A percentile compares a stretch with the other conserved stretches of the same genome.
These are phyloP conservation scores for Circinella minor DNA, from an alignment of 371 early-diverging fungal genomes.

Conservation along the genomic window DNA sequence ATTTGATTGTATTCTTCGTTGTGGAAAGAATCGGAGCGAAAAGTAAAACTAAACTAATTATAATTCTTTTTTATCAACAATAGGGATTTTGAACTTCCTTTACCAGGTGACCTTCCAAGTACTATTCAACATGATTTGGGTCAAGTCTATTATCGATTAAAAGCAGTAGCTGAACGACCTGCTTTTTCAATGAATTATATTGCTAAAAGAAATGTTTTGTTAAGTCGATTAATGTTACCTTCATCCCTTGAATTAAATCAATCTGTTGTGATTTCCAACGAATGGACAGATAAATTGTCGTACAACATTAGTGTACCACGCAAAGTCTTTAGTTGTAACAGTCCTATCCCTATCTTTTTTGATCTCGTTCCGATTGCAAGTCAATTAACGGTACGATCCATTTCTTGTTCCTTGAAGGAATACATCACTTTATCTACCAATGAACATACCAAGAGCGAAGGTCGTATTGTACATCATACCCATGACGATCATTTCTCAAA, in stretches of 20 bases:
- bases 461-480: slow-evolving; percentile 30
- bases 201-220: slow-evolving; percentile 31
- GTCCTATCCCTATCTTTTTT: slow-evolving; percentile 46
- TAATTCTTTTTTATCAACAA: background rate
- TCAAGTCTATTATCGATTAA: slow-evolving; percentile 42
- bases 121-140: slow-evolving; percentile 45
- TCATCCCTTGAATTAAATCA: slow-evolving; percentile 47
- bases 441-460: slow-evolving; percentile 39
- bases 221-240: slow-evolving; percentile 38
- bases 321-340: slow-evolving; percentile 39
- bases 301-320: slow-evolving; percentile 51
- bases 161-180: slow-evolving; percentile 51
- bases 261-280: slow-evolving; percentile 43
- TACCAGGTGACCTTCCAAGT: slow-evolving; percentile 58
- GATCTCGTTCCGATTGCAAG: slow-evolving; percentile 40
- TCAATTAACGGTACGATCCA: slow-evolving; percentile 35
- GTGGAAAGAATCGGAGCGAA: background rate
- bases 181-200: slow-evolving; percentile 45
- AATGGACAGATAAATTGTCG: slow-evolving; percentile 49
- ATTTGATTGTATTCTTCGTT: no score
- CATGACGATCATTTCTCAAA: slow-evolving; percentile 37
- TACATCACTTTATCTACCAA: slow-evolving; percentile 36
- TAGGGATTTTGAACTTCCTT: slow-evolving; percentile 54
- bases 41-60: background rate
- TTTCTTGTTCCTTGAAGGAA: slow-evolving; percentile 45